phyloP scores from a whole-genome alignment of 345 rosid genomes.

The Punica granatum region DNA sequence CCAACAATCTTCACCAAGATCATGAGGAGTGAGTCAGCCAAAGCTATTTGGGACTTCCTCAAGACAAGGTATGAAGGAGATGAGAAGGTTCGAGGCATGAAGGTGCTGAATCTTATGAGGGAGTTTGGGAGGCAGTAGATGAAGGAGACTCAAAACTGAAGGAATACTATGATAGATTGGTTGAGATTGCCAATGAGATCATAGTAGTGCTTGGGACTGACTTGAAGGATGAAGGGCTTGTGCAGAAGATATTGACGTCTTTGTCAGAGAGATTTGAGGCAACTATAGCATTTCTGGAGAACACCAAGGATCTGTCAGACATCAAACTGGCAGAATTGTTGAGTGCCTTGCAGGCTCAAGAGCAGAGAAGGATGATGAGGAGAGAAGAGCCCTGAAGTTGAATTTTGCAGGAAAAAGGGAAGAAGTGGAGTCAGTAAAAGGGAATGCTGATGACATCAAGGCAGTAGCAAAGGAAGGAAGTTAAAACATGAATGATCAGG shows the following conservation, averaged over 20 bases:
- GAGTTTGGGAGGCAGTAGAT: conserved; percentile 6
- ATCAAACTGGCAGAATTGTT: conserved; percentile 5
- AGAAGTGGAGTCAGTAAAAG: too few relatives aligned
- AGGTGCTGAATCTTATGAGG: conserved; percentile 6
- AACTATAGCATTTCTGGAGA: conserved; percentile 2
- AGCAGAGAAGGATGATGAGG: too few relatives aligned
- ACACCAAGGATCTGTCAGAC: conserved; percentile 2
- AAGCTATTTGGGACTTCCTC: conserved; percentile 4
- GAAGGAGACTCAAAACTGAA: conserved; percentile 10
- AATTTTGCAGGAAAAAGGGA: too few relatives aligned
- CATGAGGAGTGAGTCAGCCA: not conserved
- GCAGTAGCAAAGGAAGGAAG: too few relatives aligned
- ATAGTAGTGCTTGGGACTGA: conserved; percentile 6
- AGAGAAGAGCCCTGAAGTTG: too few relatives aligned
- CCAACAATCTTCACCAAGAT: conserved; percentile 14
- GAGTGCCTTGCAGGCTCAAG: too few relatives aligned
- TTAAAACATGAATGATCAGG: too few relatives aligned
- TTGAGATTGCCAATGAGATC: conserved; percentile 8
- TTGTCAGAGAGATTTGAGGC: conserved; percentile 10
- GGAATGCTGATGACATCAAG: too few relatives aligned
- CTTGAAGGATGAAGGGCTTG: not conserved
- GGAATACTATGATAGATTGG: conserved; percentile 5
- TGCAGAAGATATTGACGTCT: not conserved
- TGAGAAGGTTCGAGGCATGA: conserved; percentile 1
- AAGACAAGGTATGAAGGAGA: conserved; percentile 8